Conservation (phyloP, 2,329 filamentous ascomycete genomes). For the Apiospora aurea region DNA sequence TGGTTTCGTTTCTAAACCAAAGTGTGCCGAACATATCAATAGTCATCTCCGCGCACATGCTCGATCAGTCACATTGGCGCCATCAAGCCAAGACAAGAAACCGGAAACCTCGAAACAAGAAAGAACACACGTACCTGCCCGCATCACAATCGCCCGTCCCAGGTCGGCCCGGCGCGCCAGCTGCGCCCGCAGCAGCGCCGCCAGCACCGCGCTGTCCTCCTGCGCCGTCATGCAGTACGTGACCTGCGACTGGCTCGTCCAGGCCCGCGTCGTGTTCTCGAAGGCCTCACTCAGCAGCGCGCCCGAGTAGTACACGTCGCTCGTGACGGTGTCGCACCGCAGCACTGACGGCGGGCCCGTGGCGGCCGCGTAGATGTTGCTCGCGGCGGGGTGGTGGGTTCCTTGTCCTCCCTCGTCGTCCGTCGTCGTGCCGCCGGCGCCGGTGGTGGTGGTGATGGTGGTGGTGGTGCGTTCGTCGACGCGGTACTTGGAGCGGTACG, state of each 20-base stretch:
- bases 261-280: slow-evolving; percentile 57
- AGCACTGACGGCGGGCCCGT: slow-evolving; percentile 60
- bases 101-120: too few species aligned
- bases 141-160: slow-evolving; percentile 70
- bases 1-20: slow-evolving; percentile 8
- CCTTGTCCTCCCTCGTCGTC: neutral
- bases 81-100: too few species aligned
- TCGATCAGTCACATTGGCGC: neutral
- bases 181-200: slow-evolving; percentile 68
- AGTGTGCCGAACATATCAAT: neutral
- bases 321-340: slow-evolving; percentile 72
- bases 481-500: slow-evolving; percentile 63
- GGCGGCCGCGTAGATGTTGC: slow-evolving; percentile 47
- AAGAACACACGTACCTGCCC: slow-evolving; percentile 53
- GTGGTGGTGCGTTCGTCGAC: slow-evolving; percentile 42
- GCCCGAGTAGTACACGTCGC: slow-evolving; percentile 76
- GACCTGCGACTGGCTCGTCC: slow-evolving; percentile 70
- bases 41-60: neutral
- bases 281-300: slow-evolving; percentile 67
- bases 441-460: neutral
- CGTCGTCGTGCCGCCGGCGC: neutral
- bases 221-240: slow-evolving; percentile 75
- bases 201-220: slow-evolving; percentile 75
- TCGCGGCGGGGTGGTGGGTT: too few species aligned
- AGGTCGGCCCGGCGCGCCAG: slow-evolving; percentile 68